Conservation (phyloP, 2,329 filamentous ascomycete species). For the Passalora sequoiae region DNA sequence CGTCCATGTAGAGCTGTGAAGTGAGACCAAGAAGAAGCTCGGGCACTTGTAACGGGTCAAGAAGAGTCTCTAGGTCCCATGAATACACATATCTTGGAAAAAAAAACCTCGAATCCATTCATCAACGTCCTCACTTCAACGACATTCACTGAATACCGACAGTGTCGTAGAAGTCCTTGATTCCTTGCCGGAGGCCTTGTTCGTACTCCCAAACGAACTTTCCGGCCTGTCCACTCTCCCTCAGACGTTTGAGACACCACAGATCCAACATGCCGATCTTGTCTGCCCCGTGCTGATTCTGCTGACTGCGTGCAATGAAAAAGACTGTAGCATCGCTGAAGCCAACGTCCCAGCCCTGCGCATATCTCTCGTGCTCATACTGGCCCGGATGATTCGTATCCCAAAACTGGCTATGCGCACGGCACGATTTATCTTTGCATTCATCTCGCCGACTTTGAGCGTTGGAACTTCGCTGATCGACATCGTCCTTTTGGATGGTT, state of each 20-base stretch:
- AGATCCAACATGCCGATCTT: constrained; percentile 54
- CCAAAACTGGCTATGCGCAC: constrained; percentile 50
- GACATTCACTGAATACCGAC: constrained; percentile 29
- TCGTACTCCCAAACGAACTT: constrained; percentile 50
- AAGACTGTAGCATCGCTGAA: constrained; percentile 53
- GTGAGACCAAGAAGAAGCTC: no score
- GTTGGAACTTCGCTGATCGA: constrained; percentile 34
- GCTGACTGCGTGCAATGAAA: constrained; percentile 41
- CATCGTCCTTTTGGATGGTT: constrained; percentile 34
- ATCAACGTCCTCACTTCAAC: no score
- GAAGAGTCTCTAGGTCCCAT: no score
- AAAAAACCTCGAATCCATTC: no score
- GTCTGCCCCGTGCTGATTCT: constrained; percentile 41
- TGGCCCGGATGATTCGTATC: constrained; percentile 41
- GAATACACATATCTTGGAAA: no score
- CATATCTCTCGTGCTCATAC: constrained; percentile 51
- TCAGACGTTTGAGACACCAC: constrained; percentile 54
- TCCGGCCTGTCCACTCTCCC: constrained; percentile 47
- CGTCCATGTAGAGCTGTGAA: no score
- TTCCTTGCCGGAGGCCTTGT: constrained; percentile 45
- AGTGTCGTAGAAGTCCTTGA: constrained; percentile 39
- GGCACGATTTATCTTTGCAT: constrained; percentile 36
- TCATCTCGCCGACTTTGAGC: constrained; percentile 40
- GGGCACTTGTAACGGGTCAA: no score
- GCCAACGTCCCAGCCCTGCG: constrained; percentile 52